phyloP scores from a whole-genome alignment of 116 monocot species.

The Cymodocea nodosa region DNA sequence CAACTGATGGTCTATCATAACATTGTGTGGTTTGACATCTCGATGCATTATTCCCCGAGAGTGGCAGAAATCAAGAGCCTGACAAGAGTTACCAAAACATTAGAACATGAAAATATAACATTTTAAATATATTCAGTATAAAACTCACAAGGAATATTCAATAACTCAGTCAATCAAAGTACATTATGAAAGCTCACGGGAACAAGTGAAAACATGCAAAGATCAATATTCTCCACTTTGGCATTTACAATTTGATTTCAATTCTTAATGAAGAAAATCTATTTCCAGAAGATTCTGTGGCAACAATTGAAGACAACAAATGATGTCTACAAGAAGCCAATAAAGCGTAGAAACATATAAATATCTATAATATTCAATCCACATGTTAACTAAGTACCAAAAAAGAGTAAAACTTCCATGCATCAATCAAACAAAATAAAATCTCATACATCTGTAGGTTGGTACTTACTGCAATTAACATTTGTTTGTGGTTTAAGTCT shows the following conservation, averaged over 20 bases:
- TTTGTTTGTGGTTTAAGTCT: too few relatives aligned
- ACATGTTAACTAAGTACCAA: too few relatives aligned
- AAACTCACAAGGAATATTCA: background rate
- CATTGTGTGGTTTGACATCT: slow-evolving; percentile 79
- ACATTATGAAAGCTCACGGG: background rate
- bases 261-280: background rate
- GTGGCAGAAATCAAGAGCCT: slow-evolving; percentile 74
- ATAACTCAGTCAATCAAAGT: background rate
- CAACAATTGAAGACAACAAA: background rate
- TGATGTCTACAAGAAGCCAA: background rate
- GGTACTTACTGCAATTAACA: too few relatives aligned
- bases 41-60: slow-evolving; percentile 86
- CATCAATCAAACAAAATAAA: too few relatives aligned
- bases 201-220: background rate
- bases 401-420: too few relatives aligned
- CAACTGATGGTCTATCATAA: slow-evolving; percentile 71
- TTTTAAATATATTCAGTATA: background rate
- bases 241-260: background rate
- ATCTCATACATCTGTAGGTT: too few relatives aligned
- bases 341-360: too few relatives aligned
- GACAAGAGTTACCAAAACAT: background rate
- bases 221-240: too few relatives aligned
- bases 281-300: background rate
- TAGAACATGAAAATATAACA: background rate
- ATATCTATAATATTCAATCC: too few relatives aligned